Evolutionary conservation across 192 early-diverging fungal genomes (phyloP).

Genomic region (Coemansia sp.): DNA sequence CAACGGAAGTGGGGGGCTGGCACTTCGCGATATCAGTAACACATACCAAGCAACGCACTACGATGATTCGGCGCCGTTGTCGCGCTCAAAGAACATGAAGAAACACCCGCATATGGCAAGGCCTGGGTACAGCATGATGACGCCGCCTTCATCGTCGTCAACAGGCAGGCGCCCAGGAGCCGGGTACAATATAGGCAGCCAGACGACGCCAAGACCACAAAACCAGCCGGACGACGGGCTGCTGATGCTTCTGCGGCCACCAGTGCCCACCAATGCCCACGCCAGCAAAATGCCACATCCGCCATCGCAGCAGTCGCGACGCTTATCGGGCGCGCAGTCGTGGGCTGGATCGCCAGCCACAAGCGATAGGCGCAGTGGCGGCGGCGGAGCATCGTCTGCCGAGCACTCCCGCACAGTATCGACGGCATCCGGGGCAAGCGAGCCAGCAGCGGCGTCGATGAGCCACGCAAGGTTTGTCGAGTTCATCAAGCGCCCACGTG

Average conservation of each 20-base stretch:
- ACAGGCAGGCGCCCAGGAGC: neutral
- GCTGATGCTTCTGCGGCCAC: constrained; percentile 1
- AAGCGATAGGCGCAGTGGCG: neutral
- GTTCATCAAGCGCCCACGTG: constrained; percentile 9
- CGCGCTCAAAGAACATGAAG: neutral
- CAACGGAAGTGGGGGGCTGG: constrained; percentile 7
- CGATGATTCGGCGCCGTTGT: neutral
- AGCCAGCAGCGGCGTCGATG: neutral
- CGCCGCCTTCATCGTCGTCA: neutral
- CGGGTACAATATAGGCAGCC: neutral
- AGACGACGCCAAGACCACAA: neutral
- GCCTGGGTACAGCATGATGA: neutral
- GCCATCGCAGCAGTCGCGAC: neutral
- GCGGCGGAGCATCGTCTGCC: neutral
- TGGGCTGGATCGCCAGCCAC: neutral
- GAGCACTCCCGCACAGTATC: constrained; percentile 15
- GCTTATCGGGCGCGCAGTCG: neutral
- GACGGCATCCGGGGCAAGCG: neutral
- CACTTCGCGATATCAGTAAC: constrained; percentile 44
- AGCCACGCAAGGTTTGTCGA: constrained; percentile 7
- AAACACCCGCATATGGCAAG: neutral
- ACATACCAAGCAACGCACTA: constrained; percentile 9
- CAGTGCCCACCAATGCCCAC: neutral
- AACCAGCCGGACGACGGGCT: neutral
- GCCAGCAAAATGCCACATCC: neutral